Percentiles rank a stretch among this genome's conserved stretches.
phyloP scores from a whole-genome alignment of 2,329 filamentous ascomycete genomes.

The Neonectria faginata region DNA sequence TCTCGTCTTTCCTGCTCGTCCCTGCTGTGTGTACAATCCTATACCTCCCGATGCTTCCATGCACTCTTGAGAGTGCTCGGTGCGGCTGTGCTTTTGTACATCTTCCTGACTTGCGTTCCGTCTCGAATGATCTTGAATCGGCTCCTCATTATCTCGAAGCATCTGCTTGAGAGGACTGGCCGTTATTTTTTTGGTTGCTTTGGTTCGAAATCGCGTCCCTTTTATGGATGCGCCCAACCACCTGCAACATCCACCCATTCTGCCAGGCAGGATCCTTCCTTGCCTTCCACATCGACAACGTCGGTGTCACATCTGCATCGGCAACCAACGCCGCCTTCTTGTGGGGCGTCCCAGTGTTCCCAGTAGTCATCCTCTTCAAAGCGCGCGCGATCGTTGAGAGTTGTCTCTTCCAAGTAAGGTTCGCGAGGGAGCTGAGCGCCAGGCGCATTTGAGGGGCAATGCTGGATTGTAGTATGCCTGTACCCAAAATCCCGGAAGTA shows the following conservation, averaged over 20 bases:
- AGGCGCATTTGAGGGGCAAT: constrained; percentile 96
- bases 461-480: constrained; percentile 97
- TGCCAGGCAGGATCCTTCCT: constrained; percentile 92
- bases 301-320: constrained; percentile 97
- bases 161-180: constrained; percentile 16
- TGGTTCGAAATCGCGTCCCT: background rate
- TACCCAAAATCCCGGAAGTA: constrained; percentile 99
- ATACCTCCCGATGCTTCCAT: constrained; percentile 33
- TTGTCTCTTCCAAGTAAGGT: constrained; percentile 86
- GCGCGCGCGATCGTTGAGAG: constrained; percentile 82
- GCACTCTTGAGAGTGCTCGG: constrained; percentile 9
- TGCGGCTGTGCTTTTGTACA: constrained; percentile 25
- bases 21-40: constrained; percentile 30
- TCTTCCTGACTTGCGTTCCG: constrained; percentile 24
- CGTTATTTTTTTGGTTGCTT: constrained; percentile 13
- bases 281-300: constrained; percentile 97
- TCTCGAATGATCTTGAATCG: constrained; percentile 12
- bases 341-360: constrained; percentile 85
- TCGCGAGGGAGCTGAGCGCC: constrained; percentile 83
- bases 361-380: constrained; percentile 96
- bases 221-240: constrained; percentile 77
- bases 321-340: constrained; percentile 97
- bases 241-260: constrained; percentile 99
- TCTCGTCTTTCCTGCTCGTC: constrained; percentile 35
- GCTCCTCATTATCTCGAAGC: constrained; percentile 17